A percentile compares a stretch with the other conserved stretches of the same genome.
Conservation (phyloP, 2,329 filamentous ascomycete genomes). For the Zymoseptoria passerinii region DNA sequence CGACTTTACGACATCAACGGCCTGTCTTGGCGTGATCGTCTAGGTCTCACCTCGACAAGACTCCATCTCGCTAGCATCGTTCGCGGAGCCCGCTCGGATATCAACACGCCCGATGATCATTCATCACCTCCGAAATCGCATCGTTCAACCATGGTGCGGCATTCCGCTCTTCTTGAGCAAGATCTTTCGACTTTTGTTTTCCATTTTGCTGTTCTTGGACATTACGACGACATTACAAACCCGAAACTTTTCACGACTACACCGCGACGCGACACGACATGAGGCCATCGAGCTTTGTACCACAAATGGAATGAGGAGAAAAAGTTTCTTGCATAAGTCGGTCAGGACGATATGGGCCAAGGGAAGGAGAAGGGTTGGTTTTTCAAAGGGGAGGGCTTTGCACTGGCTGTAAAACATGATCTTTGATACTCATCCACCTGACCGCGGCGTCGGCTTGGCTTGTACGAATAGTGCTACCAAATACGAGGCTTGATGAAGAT, state of each 20-base stretch:
- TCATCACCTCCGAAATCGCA: neutral
- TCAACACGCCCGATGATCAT: neutral
- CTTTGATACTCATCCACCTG: neutral
- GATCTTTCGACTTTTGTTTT: neutral
- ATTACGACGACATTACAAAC: neutral
- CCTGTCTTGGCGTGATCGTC: constrained; percentile 1
- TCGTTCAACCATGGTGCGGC: neutral
- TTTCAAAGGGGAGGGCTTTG: neutral
- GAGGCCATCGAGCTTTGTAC: neutral
- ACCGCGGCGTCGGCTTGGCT: neutral
- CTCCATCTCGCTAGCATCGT: neutral
- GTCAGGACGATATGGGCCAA: neutral
- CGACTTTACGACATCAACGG: neutral
- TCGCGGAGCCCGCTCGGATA: neutral
- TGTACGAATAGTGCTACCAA: neutral
- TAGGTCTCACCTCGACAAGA: neutral
- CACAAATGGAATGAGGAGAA: neutral
- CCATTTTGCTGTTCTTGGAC: constrained; percentile 1
- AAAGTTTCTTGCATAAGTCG: neutral
- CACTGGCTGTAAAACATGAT: neutral
- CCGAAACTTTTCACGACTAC: neutral
- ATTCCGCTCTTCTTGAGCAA: neutral
- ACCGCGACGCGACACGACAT: neutral
- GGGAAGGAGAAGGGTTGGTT: neutral
- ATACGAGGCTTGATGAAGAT: constrained; percentile 3